Evolutionary conservation across 257 asterid genomes (phyloP).

Genomic region (Rhazya stricta): DNA sequence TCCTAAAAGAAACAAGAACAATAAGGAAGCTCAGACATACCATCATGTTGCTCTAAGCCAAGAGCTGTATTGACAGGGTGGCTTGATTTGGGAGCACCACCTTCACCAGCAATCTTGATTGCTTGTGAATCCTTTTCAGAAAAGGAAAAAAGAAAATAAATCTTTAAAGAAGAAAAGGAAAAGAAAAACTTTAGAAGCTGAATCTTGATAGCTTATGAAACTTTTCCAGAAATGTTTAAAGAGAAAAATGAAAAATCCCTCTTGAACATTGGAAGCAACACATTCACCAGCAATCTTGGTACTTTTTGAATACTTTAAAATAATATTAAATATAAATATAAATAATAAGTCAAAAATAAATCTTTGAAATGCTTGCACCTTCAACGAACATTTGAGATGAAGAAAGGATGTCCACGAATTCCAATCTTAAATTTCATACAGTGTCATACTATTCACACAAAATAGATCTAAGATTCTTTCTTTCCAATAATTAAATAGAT

Average conservation of each 20-base stretch:
- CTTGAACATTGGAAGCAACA: conserved; percentile 17
- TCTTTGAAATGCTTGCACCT: background rate
- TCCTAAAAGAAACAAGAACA: background rate
- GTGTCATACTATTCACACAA: background rate
- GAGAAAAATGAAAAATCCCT: background rate
- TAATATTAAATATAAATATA: background rate
- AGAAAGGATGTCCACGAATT: background rate
- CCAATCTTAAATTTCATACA: background rate
- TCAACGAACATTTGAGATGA: background rate
- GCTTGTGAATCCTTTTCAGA: conserved; percentile 34
- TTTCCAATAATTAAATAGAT: conserved; percentile 12
- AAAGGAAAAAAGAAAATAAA: conserved; percentile 8
- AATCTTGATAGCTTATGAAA: background rate
- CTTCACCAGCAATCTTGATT: conserved; percentile 34
- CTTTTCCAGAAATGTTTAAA: background rate
- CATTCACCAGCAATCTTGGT: conserved; percentile 29
- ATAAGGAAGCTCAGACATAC: conserved; percentile 30
- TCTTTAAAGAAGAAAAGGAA: conserved; percentile 1
- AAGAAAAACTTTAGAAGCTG: background rate
- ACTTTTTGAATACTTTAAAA: conserved; percentile 33
- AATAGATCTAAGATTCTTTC: background rate
- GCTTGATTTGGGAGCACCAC: conserved; percentile 22
- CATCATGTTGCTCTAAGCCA: conserved; percentile 36
- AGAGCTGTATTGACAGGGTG: conserved; percentile 24
- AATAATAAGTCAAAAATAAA: too few relatives aligned